Evolutionary conservation across 768 basidiomycete genomes (phyloP).

Genomic region (Suillus occidentalis): DNA sequence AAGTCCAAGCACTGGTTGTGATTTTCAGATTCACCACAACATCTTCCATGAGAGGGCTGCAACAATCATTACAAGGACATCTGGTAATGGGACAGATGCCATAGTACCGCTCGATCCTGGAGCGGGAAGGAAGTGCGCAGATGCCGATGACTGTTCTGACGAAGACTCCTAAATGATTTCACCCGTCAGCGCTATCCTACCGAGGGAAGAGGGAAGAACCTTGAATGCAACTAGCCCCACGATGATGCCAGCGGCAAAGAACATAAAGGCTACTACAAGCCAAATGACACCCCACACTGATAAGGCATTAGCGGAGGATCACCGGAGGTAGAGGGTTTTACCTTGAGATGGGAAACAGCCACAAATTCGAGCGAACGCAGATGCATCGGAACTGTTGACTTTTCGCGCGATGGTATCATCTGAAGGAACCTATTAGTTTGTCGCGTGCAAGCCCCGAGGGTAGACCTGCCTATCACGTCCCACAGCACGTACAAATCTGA

Average conservation of each 20-base stretch:
- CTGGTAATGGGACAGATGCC: constrained; percentile 28
- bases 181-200: not conserved
- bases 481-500: constrained; percentile 84
- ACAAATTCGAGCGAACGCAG: constrained; percentile 79
- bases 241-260: constrained; percentile 74
- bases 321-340: constrained; percentile 20
- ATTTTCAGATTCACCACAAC: not conserved
- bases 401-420: constrained; percentile 86
- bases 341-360: constrained; percentile 86
- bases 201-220: constrained; percentile 36
- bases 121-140: constrained; percentile 58
- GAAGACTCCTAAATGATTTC: constrained; percentile 55
- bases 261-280: constrained; percentile 72
- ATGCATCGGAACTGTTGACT: constrained; percentile 86
- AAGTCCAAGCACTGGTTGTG: not conserved
- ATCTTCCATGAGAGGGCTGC: constrained; percentile 28
- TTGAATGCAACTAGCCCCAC: constrained; percentile 84
- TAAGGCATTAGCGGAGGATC: constrained; percentile 3
- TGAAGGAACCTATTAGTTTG: constrained; percentile 24
- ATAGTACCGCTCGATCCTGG: constrained; percentile 47
- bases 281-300: constrained; percentile 89
- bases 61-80: constrained; percentile 20
- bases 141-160: constrained; percentile 51
- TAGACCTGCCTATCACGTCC: constrained; percentile 74
- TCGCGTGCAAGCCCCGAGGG: not conserved